Evolutionary conservation across 345 rosid genomes (phyloP), one percentile per base, ranked within the genome.

Genomic region (Balakata baccata): DNA sequence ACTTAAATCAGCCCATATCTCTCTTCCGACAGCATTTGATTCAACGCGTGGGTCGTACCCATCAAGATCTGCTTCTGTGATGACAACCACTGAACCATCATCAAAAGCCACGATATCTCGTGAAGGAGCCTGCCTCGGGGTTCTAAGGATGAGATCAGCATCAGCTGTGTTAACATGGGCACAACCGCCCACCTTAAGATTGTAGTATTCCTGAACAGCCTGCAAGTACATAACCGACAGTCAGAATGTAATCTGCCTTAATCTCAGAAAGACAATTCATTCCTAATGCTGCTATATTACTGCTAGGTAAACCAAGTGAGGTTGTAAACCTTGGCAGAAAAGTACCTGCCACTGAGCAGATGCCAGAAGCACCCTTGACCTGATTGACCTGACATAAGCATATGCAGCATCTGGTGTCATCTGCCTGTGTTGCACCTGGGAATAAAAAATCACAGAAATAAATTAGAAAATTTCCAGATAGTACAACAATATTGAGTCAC

Each of bases 331-430:
- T 45, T 25, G n/a, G 13, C 5, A 67, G 59, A 29, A 59, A 34
- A 23, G 12, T 89, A 93, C 99, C 98, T 87, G 87, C 96, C 92
- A 85, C 81, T 96, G 97, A 75, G 96, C 78, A 75, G 96, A 54
- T 54, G 99, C 98, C 75, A 96, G 83, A 68, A 83, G 92, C 66
- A 96, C 98, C 79, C 99, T 89, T 68, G 97, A 96, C 72, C 97
- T 83, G 81, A 89, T 89, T 18, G 92, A 93, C 76, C 79, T 91
- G 70, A 95, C 92, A 71, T 88, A 87, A 62, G 71, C 85, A 84
- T 89, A 95, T 17, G 99, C 99, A 66, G 74, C 87, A 75, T 85
- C 85, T 57, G 98, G 99, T 46, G 90, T 88, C 99, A 93, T 96
- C 70, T 84, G 85, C 80, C 84, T 90, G 85, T 89, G 82, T 69